Evolutionary conservation across 2,329 filamentous ascomycete genomes (phyloP), one percentile per base, ranked within the genome.

Genomic region (Coniochaeta pulveracea): DNA sequence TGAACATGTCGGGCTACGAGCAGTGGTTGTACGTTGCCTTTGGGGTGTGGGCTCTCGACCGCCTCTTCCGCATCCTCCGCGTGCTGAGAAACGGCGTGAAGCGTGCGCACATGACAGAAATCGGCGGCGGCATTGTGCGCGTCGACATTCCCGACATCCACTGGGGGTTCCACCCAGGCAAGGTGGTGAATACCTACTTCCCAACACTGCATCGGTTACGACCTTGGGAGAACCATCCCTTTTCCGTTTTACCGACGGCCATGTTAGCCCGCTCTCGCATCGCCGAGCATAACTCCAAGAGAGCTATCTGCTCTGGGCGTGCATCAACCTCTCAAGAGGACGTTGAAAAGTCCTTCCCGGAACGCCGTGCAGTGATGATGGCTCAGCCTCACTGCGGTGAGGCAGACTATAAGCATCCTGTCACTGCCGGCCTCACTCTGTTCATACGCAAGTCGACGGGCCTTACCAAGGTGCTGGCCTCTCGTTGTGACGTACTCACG

Each of bases 151-250:
- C 47, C 2, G 58, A 55, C 4, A 38, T 62, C 5, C 41, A 53
- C 25, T 64, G 54, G 51, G 43, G 39, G 4, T 35, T 37, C 0
- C 36, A 39, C 6, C 51, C 52, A 0, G 55, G 52, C 2, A 44
- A 52, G 3, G 57, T 65, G 32, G 58, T 51, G 0, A 71, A 67
- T 36, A 47, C 60, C 0, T 69, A 67, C 43, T 69, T 73, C 41
- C 66, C 68, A 0, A 60, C 57, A 0, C 42, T 69, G 2, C 56
- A 35, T n/a, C 44, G 40, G 3, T 43, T 47, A 39, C 48, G 54
- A 7, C 42, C 50, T 0, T 72, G 67, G 66, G 66, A 72, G 43
- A 72, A 66, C 28, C 69, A 73, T 42, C 68, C 68, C 0, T 72
- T 73, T 42, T 68, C 63, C 1, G 43, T 66, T 17, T 37, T 55